phyloP scores from a whole-genome alignment of 2,329 filamentous ascomycete genomes.

The Magnaporthiopsis incrustans region DNA sequence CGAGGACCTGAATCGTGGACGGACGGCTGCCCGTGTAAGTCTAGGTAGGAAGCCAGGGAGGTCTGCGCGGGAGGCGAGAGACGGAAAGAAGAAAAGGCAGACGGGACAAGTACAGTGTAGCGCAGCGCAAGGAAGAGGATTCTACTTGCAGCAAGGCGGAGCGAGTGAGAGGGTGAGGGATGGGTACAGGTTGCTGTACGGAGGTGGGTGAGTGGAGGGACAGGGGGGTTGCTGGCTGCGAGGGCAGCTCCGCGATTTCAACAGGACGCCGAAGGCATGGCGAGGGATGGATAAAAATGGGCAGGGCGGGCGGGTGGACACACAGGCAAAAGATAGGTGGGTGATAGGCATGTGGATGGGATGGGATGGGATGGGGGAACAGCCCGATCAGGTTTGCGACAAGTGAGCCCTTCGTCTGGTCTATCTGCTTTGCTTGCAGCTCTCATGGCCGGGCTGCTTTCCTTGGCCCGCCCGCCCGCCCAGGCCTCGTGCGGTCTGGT shows the following conservation, averaged over 20 bases:
- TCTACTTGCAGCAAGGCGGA: not conserved
- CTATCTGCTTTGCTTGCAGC: not conserved
- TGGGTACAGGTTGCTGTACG: not conserved
- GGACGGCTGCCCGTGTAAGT: not conserved
- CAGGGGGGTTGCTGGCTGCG: not conserved
- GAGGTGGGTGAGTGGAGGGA: too few relatives aligned
- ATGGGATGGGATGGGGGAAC: not conserved
- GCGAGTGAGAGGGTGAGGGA: not conserved
- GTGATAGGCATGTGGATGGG: too few relatives aligned
- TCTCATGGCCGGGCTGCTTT: too few relatives aligned
- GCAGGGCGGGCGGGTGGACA: not conserved
- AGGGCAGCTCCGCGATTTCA: not conserved
- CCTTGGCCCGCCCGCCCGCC: too few relatives aligned
- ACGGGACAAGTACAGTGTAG: not conserved
- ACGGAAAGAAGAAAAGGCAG: not conserved
- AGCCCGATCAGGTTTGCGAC: not conserved
- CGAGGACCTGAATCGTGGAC: constrained; percentile 4
- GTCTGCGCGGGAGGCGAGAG: not conserved
- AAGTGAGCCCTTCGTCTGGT: not conserved
- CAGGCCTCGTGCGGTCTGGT: not conserved
- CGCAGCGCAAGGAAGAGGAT: not conserved
- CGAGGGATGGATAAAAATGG: not conserved
- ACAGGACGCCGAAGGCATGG: not conserved
- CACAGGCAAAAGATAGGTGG: not conserved
- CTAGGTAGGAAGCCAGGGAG: not conserved